These are phyloP conservation scores for Nothophoma quercina DNA, from an alignment of 2,329 filamentous ascomycete genomes.

Conservation along the genomic window DNA sequence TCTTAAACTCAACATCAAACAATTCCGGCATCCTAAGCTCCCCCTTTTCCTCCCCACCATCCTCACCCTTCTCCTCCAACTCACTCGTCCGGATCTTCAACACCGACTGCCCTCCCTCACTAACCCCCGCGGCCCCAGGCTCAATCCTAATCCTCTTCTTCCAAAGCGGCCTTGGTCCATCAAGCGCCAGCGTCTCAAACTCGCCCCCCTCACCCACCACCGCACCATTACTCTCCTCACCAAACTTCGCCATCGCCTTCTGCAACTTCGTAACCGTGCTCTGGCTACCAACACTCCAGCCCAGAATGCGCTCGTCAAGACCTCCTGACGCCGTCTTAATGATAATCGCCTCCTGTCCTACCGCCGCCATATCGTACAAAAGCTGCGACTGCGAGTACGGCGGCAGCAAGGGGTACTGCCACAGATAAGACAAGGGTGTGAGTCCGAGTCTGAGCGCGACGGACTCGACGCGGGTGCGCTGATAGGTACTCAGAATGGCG, in stretches of 20 bases:
- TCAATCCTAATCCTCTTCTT: constrained; percentile 72
- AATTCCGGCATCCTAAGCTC: constrained; percentile 67
- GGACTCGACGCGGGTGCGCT: constrained; percentile 93
- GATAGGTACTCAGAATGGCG: constrained; percentile 93
- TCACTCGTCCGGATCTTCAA: constrained; percentile 67
- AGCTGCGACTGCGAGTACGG: constrained; percentile 60
- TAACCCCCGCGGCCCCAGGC: constrained; percentile 62
- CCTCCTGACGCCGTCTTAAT: constrained; percentile 95
- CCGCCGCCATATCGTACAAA: constrained; percentile 79
- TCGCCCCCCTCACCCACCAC: constrained; percentile 93
- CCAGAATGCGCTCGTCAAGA: constrained; percentile 80
- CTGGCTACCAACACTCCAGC: constrained; percentile 75
- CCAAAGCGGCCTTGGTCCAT: constrained; percentile 79
- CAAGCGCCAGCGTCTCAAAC: constrained; percentile 89
- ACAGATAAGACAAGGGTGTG: constrained; percentile 83
- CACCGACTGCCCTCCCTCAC: constrained; percentile 81
- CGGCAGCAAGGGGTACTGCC: constrained; percentile 85
- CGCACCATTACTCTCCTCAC: constrained; percentile 69
- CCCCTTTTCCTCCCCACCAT: constrained; percentile 23
- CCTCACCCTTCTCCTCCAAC: constrained; percentile 58
- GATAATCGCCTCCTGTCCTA: constrained; percentile 85
- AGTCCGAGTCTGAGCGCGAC: constrained; percentile 86
- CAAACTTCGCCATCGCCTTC: constrained; percentile 71
- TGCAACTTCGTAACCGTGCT: constrained; percentile 57
- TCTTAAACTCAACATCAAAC: constrained; percentile 69